Conservation (phyloP, 2,329 filamentous ascomycete genomes). For the Monilinia fructicola region DNA sequence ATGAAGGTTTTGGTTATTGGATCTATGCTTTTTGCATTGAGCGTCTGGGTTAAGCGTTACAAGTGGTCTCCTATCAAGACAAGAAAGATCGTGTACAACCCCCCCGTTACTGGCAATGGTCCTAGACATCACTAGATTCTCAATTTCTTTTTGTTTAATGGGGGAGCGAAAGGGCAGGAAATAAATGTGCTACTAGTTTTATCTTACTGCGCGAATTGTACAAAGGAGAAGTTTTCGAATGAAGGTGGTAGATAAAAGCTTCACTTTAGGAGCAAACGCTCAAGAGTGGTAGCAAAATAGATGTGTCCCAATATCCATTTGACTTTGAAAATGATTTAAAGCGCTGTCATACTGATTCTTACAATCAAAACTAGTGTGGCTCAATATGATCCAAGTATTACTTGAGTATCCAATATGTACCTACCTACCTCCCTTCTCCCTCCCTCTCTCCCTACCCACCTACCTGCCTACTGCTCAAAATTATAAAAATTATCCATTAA, state of each 20-base stretch:
- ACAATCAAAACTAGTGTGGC: too few species aligned
- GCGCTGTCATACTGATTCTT: neutral
- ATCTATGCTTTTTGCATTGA: conserved; percentile 76
- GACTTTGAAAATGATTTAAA: neutral
- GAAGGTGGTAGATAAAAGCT: conserved; percentile 29
- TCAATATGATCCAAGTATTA: too few species aligned
- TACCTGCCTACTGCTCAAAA: too few species aligned
- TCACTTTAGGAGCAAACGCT: conserved; percentile 31
- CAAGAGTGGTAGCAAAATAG: conserved; percentile 32
- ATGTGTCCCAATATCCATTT: conserved; percentile 38
- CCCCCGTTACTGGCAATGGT: conserved; percentile 49
- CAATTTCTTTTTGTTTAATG: conserved; percentile 34
- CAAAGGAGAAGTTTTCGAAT: conserved; percentile 30
- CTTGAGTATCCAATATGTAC: too few species aligned
- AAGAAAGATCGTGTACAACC: conserved; percentile 86
- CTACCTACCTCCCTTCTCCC: too few species aligned
- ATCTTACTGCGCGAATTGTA: conserved; percentile 37
- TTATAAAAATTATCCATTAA: too few species aligned
- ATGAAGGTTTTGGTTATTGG: conserved; percentile 89
- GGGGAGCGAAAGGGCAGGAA: conserved; percentile 29
- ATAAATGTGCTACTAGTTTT: conserved; percentile 41
- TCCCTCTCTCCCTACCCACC: too few species aligned
- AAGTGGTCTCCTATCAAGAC: conserved; percentile 98
- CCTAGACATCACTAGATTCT: conserved; percentile 32
- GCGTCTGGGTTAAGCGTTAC: conserved; percentile 98